Conservation (phyloP, 1,284 basidiomycete genomes). For the Microbotryum silenes-acaulis region DNA sequence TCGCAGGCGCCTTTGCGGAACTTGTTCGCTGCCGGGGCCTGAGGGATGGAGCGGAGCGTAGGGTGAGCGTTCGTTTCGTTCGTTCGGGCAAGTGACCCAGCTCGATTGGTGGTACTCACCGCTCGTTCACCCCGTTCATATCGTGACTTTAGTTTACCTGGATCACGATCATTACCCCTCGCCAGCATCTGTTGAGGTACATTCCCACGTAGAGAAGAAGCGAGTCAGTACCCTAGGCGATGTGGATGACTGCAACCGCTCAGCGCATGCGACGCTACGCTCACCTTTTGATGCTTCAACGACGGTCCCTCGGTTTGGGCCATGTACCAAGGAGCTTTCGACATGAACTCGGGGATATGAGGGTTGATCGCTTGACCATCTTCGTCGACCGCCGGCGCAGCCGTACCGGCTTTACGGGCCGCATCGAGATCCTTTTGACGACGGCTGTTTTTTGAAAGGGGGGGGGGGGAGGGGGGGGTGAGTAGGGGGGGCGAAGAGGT, state of each 20-base stretch:
- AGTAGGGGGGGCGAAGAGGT: background rate
- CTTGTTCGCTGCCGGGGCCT: conserved; percentile 82
- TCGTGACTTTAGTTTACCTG: too few species aligned
- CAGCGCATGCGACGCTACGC: too few species aligned
- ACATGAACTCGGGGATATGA: conserved; percentile 69
- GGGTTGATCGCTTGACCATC: conserved; percentile 94
- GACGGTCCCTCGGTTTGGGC: conserved; percentile 69
- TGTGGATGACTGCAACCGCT: too few species aligned
- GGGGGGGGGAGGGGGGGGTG: background rate
- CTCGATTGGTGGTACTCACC: conserved; percentile 31
- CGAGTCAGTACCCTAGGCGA: too few species aligned
- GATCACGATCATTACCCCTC: too few species aligned
- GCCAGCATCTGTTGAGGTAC: too few species aligned
- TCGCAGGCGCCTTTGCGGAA: conserved; percentile 97
- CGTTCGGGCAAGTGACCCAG: background rate
- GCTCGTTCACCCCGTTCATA: too few species aligned
- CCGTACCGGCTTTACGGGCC: conserved; percentile 87
- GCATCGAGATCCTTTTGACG: conserved; percentile 74
- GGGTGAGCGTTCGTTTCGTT: background rate
- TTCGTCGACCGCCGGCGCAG: conserved; percentile 86
- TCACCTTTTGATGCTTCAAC: conserved; percentile 73
- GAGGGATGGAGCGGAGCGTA: background rate
- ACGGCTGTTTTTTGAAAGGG: conserved; percentile 2
- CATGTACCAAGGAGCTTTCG: conserved; percentile 95
- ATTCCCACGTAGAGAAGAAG: too few species aligned